Conservation (phyloP, 306 rosid genomes). For the Castanea sativa region DNA sequence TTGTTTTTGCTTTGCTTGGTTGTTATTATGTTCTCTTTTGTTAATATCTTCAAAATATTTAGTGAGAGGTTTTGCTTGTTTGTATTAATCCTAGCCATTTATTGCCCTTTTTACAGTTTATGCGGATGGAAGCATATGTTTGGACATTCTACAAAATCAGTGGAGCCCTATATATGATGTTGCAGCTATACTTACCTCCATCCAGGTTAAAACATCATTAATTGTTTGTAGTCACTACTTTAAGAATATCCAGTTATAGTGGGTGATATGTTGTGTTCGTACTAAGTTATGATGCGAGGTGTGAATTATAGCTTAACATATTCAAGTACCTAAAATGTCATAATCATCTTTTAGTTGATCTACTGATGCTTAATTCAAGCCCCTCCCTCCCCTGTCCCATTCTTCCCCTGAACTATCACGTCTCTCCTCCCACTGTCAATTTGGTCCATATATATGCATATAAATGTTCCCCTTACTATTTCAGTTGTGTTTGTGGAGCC, state of each 20-base stretch:
- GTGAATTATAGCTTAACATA: background rate
- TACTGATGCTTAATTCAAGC: background rate
- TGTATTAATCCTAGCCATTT: background rate
- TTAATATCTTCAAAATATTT: background rate
- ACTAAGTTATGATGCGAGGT: background rate
- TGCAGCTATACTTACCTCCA: conserved; percentile 96
- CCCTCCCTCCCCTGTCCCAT: background rate
- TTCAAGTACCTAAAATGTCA: background rate
- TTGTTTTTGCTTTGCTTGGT: background rate
- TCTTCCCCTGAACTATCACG: background rate
- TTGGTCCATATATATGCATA: background rate
- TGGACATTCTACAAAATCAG: conserved; percentile 95
- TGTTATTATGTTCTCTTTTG: background rate
- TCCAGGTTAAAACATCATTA: conserved; percentile 52
- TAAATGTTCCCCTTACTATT: background rate
- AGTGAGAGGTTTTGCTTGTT: conserved; percentile 5
- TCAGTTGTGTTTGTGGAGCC: background rate
- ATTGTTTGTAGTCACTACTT: conserved; percentile 13
- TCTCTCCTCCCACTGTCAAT: background rate
- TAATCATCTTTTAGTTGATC: background rate
- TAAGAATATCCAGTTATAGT: background rate
- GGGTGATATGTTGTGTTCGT: background rate
- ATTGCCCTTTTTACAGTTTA: conserved; percentile 66
- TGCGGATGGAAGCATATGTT: conserved; percentile 98
- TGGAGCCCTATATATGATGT: conserved; percentile 99